These are phyloP conservation scores for Rubroshorea leprosula DNA, from an alignment of 345 rosid species.

Conservation along the genomic window DNA sequence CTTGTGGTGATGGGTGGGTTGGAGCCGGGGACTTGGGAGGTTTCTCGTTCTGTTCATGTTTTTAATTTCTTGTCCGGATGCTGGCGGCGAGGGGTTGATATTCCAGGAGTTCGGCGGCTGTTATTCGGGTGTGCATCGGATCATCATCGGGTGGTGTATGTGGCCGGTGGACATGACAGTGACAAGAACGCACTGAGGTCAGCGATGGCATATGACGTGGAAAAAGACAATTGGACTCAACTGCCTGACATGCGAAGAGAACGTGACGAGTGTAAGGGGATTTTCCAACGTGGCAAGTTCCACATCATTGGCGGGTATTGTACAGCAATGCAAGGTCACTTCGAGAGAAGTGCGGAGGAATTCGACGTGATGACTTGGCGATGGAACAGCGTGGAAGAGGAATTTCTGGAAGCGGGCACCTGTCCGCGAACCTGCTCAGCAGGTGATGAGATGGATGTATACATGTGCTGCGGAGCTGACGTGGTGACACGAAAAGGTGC, in stretches of 20 bases:
- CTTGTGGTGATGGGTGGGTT: conserved; percentile 80
- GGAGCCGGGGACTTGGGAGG: conserved; percentile 60
- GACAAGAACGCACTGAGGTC: conserved; percentile 68
- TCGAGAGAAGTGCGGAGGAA: conserved; percentile 39
- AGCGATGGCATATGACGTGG: conserved; percentile 55
- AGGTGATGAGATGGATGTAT: conserved; percentile 24
- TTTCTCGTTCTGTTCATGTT: conserved; percentile 40
- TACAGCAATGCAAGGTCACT: conserved; percentile 68
- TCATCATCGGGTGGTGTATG: conserved; percentile 44
- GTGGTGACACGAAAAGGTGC: conserved; percentile 19
- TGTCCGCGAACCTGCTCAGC: conserved; percentile 34
- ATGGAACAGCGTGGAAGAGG: conserved; percentile 38
- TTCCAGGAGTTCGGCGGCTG: conserved; percentile 61
- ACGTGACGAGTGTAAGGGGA: conserved; percentile 69
- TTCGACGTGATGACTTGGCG: conserved; percentile 37
- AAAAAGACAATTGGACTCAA: conserved; percentile 40
- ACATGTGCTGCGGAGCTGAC: conserved; percentile 36
- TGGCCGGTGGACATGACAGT: conserved; percentile 71
- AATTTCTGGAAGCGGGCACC: conserved; percentile 22
- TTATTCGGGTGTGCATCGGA: conserved; percentile 75
- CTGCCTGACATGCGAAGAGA: conserved; percentile 67
- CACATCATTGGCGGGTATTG: conserved; percentile 73
- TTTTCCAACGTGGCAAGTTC: conserved; percentile 56
- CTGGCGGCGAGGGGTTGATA: conserved; percentile 61
- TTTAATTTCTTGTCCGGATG: conserved; percentile 41